A percentile compares a stretch with the other conserved stretches of the same genome.
Evolutionary conservation across 345 rosid genomes (phyloP).

Genomic region (Citrus inodora): DNA sequence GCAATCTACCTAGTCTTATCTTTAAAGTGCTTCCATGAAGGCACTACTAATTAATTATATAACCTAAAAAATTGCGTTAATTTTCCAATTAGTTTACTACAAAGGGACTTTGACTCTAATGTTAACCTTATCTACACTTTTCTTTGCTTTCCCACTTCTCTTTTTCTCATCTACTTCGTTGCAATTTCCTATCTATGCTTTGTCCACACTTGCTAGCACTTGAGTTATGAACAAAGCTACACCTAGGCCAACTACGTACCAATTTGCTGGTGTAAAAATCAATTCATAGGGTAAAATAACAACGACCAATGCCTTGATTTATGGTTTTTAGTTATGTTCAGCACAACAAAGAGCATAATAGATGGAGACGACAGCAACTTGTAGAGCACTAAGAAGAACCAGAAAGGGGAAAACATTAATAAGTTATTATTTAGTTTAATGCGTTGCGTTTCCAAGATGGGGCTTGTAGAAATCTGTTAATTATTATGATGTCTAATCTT

Average conservation of each 20-base stretch:
- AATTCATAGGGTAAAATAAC: background rate
- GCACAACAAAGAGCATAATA: background rate
- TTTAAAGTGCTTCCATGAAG: background rate
- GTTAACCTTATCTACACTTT: background rate
- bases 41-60: background rate
- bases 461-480: background rate
- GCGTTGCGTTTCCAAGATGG: background rate
- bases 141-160: no score
- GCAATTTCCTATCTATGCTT: background rate
- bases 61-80: background rate
- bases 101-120: background rate
- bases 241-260: background rate
- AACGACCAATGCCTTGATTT: conserved; percentile 6
- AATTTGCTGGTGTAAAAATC: background rate
- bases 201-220: background rate
- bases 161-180: background rate
- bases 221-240: background rate
- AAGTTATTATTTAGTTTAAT: background rate
- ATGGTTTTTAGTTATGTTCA: background rate
- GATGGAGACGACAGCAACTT: background rate
- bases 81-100: background rate
- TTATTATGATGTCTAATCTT: no score
- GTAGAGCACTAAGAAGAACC: background rate
- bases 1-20: background rate
- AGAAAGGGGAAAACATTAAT: background rate